Evolutionary conservation across 441 rosid species (phyloP).

Genomic region (Macaranga tanarius): DNA sequence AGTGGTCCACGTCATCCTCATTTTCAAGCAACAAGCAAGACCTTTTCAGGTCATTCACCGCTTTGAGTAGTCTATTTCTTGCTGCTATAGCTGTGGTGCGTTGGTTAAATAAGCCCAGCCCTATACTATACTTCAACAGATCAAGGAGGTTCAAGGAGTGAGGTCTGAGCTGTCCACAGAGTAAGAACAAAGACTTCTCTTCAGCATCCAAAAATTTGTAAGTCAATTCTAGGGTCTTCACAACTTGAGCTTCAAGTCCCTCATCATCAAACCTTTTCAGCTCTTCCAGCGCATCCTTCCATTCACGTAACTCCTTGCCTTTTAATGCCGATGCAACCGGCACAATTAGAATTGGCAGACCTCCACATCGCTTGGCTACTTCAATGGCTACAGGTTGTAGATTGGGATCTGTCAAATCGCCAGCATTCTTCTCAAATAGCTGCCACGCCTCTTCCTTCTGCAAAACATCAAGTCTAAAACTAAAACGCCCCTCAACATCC

Average conservation of each 20-base stretch:
- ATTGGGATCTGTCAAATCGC: background rate
- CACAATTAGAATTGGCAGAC: conserved; percentile 25
- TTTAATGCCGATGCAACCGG: conserved; percentile 20
- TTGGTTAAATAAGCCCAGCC: conserved; percentile 1
- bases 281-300: conserved; percentile 23
- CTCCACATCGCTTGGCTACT: conserved; percentile 23
- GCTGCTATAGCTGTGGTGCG: background rate
- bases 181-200: background rate
- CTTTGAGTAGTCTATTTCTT: conserved; percentile 1
- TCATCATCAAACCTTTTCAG: conserved; percentile 4
- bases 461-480: no score
- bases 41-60: conserved; percentile 9
- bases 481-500: no score
- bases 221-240: background rate
- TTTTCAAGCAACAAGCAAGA: conserved; percentile 16
- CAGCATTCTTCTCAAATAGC: conserved; percentile 14
- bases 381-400: background rate
- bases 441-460: conserved; percentile 16
- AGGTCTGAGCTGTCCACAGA: background rate
- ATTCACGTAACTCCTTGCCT: background rate
- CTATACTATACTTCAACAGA: background rate
- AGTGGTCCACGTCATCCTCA: fast-evolving
- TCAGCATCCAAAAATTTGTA: background rate
- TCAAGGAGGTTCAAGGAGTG: background rate
- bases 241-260: background rate